Base-by-base conservation (phyloP, 1,284 basidiomycete genomes). In the Tylopilus sp. region DNA sequence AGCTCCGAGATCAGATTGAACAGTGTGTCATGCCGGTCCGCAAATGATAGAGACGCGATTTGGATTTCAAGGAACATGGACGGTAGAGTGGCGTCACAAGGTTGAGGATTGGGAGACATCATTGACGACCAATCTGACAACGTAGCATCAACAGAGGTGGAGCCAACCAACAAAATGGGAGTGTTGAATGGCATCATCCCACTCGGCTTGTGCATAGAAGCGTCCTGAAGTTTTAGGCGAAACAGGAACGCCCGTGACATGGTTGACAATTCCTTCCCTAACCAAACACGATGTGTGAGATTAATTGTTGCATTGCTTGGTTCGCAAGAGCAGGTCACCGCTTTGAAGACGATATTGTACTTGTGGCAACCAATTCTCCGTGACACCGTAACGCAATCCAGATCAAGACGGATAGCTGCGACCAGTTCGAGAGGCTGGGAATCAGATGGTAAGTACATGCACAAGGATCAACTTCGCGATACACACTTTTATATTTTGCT, bases 1-100 rank as follows among this genome's bases (percentile, higher is more conserved):
- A 63, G 57, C 43, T 70, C 67, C 33, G 50, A 55, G 19, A 58
- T 15, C 10, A 82, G 57, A 28, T 71, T 66, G 28, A 76, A 70
- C 10, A 89, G 54, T 48, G 76, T 72, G 48, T 84, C 81, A 40
- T 83, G 61, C 7, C 73, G 75, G 48, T 85, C 83, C 17, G 76
- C 76, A 14, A 84, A 53, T 37, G 80, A 72, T 7, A 88, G 55
- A 7, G 71, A 70, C 10, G 73, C 73, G 4, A 88, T 51, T n/a
- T 69, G 72, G 28, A 79, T 50, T 25, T 77, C 74, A 20, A 83
- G 62, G n/a, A 78, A 78, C 20, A 87, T 49, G 14, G 84, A 73
- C 10, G 86, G 76, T 7, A 78, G 74, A 62, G 84, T 85, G 5
- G 82, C 79, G 61, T 87, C 84, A 29, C 79, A 81, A 45, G 85